Evolutionary conservation across 352 stramenopile species (phyloP).

Genomic region (Blastocystis sp.): DNA sequence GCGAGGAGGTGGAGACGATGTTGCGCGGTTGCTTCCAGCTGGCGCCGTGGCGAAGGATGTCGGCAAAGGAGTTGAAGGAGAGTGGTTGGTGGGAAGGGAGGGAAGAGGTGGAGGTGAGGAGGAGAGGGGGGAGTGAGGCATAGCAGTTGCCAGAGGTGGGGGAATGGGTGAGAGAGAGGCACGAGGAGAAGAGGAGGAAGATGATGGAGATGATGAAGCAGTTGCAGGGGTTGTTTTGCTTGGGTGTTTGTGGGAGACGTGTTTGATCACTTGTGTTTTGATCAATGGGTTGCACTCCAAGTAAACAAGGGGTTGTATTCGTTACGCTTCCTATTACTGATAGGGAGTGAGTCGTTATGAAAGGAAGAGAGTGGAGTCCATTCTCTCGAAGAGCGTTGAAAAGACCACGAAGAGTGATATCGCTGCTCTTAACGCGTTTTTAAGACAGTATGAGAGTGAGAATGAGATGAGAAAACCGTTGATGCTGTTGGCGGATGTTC

Average conservation of each 20-base stretch:
- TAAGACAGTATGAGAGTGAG: neutral
- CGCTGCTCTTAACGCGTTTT: constrained; percentile 48
- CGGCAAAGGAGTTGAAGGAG: neutral
- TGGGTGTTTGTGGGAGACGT: no score
- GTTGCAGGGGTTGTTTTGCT: neutral
- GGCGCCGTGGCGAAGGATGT: neutral
- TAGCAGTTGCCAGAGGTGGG: neutral
- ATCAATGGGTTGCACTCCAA: no score
- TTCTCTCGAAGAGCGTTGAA: neutral
- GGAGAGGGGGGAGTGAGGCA: neutral
- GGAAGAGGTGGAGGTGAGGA: neutral
- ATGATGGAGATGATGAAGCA: constrained; percentile 19
- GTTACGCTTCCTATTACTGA: neutral
- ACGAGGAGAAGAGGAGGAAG: neutral
- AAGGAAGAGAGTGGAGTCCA: neutral
- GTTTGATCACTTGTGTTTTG: no score
- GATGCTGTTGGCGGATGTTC: neutral
- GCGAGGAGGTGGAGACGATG: neutral
- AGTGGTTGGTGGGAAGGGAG: neutral
- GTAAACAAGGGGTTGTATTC: no score
- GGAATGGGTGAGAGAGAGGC: neutral
- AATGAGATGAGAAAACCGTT: constrained; percentile 4
- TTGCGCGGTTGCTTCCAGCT: constrained; percentile 8
- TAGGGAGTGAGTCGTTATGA: neutral
- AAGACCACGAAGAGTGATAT: neutral